These are phyloP conservation scores for Rhamnella rubrinervis DNA, from an alignment of 331 rosid species.

Conservation along the genomic window DNA sequence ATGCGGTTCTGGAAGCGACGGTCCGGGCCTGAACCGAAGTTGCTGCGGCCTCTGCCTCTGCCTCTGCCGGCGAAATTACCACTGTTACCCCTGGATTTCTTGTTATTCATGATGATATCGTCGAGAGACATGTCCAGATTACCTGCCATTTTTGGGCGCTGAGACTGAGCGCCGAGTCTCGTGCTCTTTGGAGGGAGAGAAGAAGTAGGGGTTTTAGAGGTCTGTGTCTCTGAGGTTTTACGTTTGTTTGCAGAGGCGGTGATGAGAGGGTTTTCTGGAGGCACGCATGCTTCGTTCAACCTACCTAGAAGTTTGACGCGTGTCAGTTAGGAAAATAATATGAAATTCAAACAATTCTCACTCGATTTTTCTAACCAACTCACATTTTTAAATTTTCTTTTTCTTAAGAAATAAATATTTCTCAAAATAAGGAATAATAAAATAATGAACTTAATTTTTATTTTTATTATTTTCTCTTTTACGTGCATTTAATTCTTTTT, in stretches of 20 bases:
- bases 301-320: conserved; percentile 9
- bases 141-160: conserved; percentile 14
- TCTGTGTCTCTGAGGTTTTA: background rate
- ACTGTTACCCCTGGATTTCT: conserved; percentile 1
- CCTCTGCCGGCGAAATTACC: background rate
- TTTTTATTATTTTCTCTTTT: too few species aligned
- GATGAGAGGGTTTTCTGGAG: background rate
- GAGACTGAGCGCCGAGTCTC: background rate
- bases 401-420: too few species aligned
- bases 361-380: too few species aligned
- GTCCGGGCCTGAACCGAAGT: conserved; percentile 25
- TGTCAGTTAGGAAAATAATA: background rate
- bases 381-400: too few species aligned
- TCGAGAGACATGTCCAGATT: conserved; percentile 40
- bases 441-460: too few species aligned
- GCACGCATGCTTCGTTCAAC: conserved; percentile 1
- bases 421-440: too few species aligned
- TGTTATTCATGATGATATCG: conserved; percentile 22
- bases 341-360: too few species aligned
- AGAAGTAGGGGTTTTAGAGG: too few species aligned
- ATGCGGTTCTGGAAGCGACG: conserved; percentile 17
- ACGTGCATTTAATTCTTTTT: too few species aligned
- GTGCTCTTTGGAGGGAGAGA: too few species aligned
- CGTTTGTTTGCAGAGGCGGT: conserved; percentile 2
- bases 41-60: background rate